Conservation (phyloP, 495 filamentous ascomycete species). For the Hypomontagnella submonticulosa region DNA sequence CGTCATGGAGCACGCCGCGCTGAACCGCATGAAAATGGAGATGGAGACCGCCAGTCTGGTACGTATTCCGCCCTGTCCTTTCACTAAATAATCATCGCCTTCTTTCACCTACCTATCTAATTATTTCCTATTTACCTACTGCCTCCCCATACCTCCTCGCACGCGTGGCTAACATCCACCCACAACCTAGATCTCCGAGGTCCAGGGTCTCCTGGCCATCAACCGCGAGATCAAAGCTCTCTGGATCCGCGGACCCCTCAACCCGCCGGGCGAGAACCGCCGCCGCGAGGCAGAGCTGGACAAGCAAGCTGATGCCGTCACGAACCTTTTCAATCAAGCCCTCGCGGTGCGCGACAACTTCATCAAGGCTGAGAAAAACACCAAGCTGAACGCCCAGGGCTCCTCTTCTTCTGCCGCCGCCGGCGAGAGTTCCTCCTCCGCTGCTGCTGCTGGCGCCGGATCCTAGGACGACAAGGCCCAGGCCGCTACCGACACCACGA, state of each 20-base stretch:
- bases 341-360: slow-evolving; percentile 16
- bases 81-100: neutral
- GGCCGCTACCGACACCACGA: neutral
- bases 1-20: slow-evolving; percentile 49
- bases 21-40: slow-evolving; percentile 53
- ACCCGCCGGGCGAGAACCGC: slow-evolving; percentile 48
- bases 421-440: neutral
- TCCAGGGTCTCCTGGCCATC: slow-evolving; percentile 53
- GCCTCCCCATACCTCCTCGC: neutral
- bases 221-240: slow-evolving; percentile 57
- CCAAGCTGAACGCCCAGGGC: neutral
- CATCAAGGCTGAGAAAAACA: neutral
- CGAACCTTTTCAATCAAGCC: slow-evolving; percentile 18
- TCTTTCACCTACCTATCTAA: neutral
- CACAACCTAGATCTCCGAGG: slow-evolving; percentile 40
- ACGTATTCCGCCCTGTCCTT: slow-evolving; percentile 10
- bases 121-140: neutral
- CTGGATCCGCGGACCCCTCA: slow-evolving; percentile 56
- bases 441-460: neutral
- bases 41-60: slow-evolving; percentile 49
- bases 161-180: neutral
- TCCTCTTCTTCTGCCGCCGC: neutral
- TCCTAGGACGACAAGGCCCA: slow-evolving; percentile 5
- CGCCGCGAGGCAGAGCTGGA: slow-evolving; percentile 46
- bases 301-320: slow-evolving; percentile 18